Base-by-base conservation (phyloP, 2,329 filamentous ascomycete species). In the Epichloe amarillans region DNA sequence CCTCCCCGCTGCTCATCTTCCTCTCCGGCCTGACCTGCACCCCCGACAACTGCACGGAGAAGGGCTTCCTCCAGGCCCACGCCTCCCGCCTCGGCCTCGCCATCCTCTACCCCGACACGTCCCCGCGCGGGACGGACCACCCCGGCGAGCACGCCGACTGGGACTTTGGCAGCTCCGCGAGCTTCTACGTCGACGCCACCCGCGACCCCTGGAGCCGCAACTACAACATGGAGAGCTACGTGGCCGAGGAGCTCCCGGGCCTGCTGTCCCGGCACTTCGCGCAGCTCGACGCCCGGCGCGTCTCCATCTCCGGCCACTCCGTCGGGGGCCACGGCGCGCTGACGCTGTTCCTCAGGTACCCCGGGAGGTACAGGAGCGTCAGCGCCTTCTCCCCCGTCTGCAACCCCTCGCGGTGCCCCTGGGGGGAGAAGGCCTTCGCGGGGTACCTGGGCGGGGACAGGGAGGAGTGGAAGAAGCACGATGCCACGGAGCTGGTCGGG, bases 301-400 rank as follows among this genome's bases (percentile, higher is more conserved):
- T 96, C 50, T 85, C 83, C 67, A 93, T 98, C 61, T 88, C 87
- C 40, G 93, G 93, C 5, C 93, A 98, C 72, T 90, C 84, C 61
- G 98, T 98, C 93, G 93, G 93, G 58, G 93, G 93, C 0, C 93
- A 98, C 68, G 93, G 93, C 55, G 93, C 93, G 43, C 73, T 98
- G 59, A 95, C 90, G 44, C 71, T 97, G 60, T 97, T 86, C 73
- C 76, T 98, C 49, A 91, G 88, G 73, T 85, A 97, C 70, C 90
- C 93, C 0, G 88, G 86, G 56, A 82, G 79, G 72, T 98, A 95
- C 75, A 86, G 84, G 72, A 88, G 82, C 57, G 88, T 93, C 52
- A 90, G 84, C 55, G 91, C 91, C 1, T 95, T 94, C 64, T 87
- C 93, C 46, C 91, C 91, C 19, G 94, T 97, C 61, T 69, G 82